A percentile compares a stretch with the other conserved stretches of the same genome.
These are phyloP conservation scores for Tulasnella sp. DNA, from an alignment of 768 basidiomycete species.

Conservation along the genomic window DNA sequence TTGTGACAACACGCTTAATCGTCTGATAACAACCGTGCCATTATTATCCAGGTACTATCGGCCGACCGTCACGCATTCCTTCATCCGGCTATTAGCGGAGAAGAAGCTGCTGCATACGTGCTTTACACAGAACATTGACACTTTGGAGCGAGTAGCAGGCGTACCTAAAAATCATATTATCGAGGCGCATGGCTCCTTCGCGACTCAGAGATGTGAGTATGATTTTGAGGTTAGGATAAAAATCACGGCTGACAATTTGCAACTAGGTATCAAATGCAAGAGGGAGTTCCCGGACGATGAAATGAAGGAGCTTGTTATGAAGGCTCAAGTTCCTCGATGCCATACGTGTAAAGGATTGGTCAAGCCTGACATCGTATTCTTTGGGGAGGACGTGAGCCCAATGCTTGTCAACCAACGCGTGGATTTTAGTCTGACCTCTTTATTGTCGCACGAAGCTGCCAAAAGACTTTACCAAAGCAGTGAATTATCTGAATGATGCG, in stretches of 20 bases:
- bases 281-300: slow-evolving; percentile 47
- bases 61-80: slow-evolving; percentile 84
- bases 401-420: neutral
- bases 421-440: neutral
- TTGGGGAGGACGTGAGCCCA: slow-evolving; percentile 55
- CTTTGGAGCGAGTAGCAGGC: slow-evolving; percentile 76
- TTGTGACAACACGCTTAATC: too few species aligned
- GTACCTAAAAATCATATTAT: slow-evolving; percentile 64
- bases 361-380: slow-evolving; percentile 94
- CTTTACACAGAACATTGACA: slow-evolving; percentile 87
- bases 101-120: slow-evolving; percentile 61
- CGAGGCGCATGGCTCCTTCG: slow-evolving; percentile 96
- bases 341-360: slow-evolving; percentile 55
- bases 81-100: slow-evolving; percentile 68
- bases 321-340: slow-evolving; percentile 62
- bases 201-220: slow-evolving; percentile 67
- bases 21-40: too few species aligned
- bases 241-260: neutral
- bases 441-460: slow-evolving; percentile 53
- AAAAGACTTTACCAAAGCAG: slow-evolving; percentile 46
- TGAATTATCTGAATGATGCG: slow-evolving; percentile 46
- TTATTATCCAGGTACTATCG: slow-evolving; percentile 41
- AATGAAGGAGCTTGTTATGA: slow-evolving; percentile 51
- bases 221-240: too few species aligned
- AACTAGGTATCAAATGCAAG: slow-evolving; percentile 47